Base-by-base conservation (phyloP, 257 asterid species). In the Lithospermum erythrorhizon region DNA sequence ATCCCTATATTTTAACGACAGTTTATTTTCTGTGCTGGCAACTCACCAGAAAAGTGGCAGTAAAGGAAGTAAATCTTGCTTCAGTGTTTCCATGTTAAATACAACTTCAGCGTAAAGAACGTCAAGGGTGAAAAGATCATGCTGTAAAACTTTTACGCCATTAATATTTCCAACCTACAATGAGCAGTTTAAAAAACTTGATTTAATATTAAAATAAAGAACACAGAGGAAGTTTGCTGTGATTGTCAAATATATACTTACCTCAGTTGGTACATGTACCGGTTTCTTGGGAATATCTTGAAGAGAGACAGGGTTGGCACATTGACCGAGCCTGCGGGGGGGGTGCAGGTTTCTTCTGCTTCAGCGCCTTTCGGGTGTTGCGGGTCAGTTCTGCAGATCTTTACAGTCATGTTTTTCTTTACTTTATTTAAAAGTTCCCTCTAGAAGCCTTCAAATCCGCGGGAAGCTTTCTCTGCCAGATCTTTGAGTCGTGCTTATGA, bases 331-430 rank as follows among this genome's bases (percentile, higher is more conserved):
- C 95, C 75, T 93, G 97, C 53, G 97, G 97, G 57, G 97, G 87
- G 63, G 89, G 97, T 25, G 98, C 97, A 58, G n/a, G 98, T 93
- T 76, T 93, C 98, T 68, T n/a, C n/a, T 93, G 98, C 76, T 89
- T 89, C 82, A 86, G 57, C 81, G 88, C 55, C 89, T 81, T 61
- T 89, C 97, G 55, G 77, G 85, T 21, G 98, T 93, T 55, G 95
- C 95, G 95, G 52, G 97, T 91, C 68, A 93, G 78, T 75, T 93
- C 98, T 63, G 97, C 97, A 93, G 98, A 79, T 93, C 98, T 80
- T 81, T 97, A 32, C 73, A 63, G 98, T 93, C 98, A 93, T 76
- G 78, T 79, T 81, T 67, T 81, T 78, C 78, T 84, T 93, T 69
- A 89, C 81, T 80, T 74, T 84, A 53, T 83, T 85, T 76, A 93